Evolutionary conservation across 371 early-diverging fungal species (phyloP), one percentile per base, ranked within the genome.

Genomic region (Furculomyces boomerangus): DNA sequence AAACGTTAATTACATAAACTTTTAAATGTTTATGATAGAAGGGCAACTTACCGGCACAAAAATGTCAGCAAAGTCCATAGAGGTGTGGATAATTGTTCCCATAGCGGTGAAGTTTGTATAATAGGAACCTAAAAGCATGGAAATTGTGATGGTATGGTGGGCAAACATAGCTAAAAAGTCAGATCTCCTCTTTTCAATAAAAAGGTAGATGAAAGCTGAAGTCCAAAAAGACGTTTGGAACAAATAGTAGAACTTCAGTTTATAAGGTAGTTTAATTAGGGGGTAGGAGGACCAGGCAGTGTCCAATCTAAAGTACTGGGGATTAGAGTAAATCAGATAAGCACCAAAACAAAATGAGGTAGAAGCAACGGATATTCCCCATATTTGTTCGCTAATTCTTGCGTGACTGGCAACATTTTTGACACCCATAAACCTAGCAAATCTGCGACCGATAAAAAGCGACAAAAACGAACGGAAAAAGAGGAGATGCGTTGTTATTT

Each of bases 31-130:
- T n/a, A n/a, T n/a, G n/a, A n/a, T n/a, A n/a, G n/a, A n/a, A n/a
- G n/a, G n/a, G n/a, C n/a, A n/a, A n/a, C n/a, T n/a, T n/a, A n/a
- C n/a, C 16, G 84, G 67, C 31, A 90, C 71, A 24, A 83, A 73
- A 51, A 90, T 76, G 57, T 90, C 90, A 22, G 83, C 71, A 53
- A 86, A 67, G 63, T 90, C 90, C 83, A 87, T 81, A 46, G 76
- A 70, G 40, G 81, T 78, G 45, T 87, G 72, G 25, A 87, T 77
- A 2, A 78, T 83, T 58, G 86, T 79, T 27, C 90, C 90, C 54
- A 88, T 76, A n/a, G 83, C 74, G 14, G 84, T 83, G 35, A 79
- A 79, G 55, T 85, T 80, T 60, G 73, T 73, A 45, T 63, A 66
- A 65, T 88, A 88, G 2, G 83, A 82, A 24, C 71, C 63, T 0